A percentile compares a stretch with the other conserved stretches of the same genome.
Evolutionary conservation across 2,329 filamentous ascomycete genomes (phyloP).

Genomic region (Apiospora saccharicola): DNA sequence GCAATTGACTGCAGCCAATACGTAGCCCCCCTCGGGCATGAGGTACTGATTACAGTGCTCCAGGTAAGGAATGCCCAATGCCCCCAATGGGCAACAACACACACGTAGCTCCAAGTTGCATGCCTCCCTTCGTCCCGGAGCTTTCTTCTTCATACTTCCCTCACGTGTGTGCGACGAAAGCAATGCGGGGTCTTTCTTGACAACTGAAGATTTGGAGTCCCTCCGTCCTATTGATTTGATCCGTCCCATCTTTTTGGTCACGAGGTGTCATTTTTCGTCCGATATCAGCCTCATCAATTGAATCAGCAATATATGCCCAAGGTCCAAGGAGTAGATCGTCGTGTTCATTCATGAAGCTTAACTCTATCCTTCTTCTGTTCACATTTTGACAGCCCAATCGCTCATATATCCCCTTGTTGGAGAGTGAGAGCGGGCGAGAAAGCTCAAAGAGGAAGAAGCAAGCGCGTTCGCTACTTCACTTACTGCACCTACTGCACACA

Average conservation of each 20-base stretch:
- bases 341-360: neutral
- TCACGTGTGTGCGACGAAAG: neutral
- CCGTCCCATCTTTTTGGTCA: constrained; percentile 7
- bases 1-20: neutral
- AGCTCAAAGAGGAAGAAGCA: neutral
- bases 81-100: neutral
- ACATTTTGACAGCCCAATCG: neutral
- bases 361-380: neutral
- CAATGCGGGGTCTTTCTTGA: constrained; percentile 1
- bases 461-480: neutral
- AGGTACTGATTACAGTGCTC: constrained; percentile 14
- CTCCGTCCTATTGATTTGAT: neutral
- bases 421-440: neutral
- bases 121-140: neutral
- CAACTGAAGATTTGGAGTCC: neutral
- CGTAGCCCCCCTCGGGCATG: neutral
- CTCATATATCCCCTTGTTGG: neutral
- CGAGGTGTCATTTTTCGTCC: neutral
- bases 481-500: neutral
- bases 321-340: neutral
- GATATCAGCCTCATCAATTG: neutral
- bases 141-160: neutral
- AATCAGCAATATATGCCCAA: neutral
- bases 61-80: neutral
- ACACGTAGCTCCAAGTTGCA: neutral